Evolutionary conservation across 176 grass and related monocot genomes (phyloP).

Genomic region (Phragmites australis): DNA sequence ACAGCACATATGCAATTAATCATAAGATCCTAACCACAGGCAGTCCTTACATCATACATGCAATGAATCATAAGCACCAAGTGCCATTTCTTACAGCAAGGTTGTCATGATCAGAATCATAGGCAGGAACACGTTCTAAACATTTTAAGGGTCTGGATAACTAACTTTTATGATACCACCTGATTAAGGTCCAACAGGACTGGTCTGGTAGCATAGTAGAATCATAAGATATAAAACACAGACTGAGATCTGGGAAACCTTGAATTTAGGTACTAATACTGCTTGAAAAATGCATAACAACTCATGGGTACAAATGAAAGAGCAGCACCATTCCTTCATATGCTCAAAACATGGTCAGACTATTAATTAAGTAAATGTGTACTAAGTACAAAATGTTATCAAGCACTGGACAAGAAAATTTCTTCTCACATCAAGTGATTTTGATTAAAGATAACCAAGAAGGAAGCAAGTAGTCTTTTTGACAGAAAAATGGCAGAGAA

Average conservation of each 20-base stretch:
- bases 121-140: neutral
- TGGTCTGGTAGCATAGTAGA: neutral
- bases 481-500: neutral
- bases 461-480: conserved; percentile 13
- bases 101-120: neutral
- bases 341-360: conserved; percentile 16
- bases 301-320: neutral
- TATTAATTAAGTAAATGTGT: conserved; percentile 5
- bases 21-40: too few relatives aligned
- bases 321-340: conserved; percentile 6
- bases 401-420: conserved; percentile 8
- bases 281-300: neutral
- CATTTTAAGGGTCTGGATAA: neutral
- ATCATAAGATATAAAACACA: neutral
- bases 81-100: too few relatives aligned
- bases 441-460: conserved; percentile 2
- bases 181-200: neutral
- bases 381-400: conserved; percentile 16
- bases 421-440: neutral
- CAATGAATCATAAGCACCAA: too few relatives aligned
- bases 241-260: neutral
- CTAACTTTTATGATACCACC: neutral
- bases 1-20: neutral
- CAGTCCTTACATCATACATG: neutral
- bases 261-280: conserved; percentile 2